Percentiles rank a stretch among this genome's conserved stretches.
phyloP scores from a whole-genome alignment of 352 stramenopile species.

The Globisporangium cystogenes region DNA sequence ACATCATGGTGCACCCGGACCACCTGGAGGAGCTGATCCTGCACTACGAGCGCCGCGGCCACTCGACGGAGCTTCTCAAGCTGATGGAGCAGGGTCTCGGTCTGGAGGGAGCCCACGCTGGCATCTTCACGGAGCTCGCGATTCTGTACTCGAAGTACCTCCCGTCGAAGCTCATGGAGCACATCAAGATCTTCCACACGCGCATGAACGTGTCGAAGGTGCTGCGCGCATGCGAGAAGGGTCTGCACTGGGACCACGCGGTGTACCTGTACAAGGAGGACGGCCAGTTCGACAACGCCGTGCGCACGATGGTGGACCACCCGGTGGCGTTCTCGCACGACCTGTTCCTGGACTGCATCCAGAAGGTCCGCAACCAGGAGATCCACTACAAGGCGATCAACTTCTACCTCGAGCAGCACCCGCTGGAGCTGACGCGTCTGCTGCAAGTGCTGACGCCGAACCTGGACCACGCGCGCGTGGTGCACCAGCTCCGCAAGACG shows the following conservation, averaged over 20 bases:
- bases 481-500: constrained; percentile 97
- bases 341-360: constrained; percentile 98
- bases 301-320: constrained; percentile 99
- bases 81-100: constrained; percentile 99
- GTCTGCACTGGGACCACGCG: constrained; percentile 96
- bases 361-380: constrained; percentile 99
- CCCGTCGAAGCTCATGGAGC: constrained; percentile 99
- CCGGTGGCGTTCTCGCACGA: constrained; percentile 96
- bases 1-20: constrained; percentile 99
- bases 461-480: constrained; percentile 97
- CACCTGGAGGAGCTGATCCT: constrained; percentile 99
- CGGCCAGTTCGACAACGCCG: constrained; percentile 98
- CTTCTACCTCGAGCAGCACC: constrained; percentile 98
- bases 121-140: constrained; percentile 99
- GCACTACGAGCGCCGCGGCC: constrained; percentile 97
- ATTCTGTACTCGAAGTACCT: constrained; percentile 99
- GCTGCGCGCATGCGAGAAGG: constrained; percentile 97
- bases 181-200: constrained; percentile 99
- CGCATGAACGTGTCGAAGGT: constrained; percentile 99
- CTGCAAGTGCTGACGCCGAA: constrained; percentile 98
- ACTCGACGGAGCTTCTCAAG: constrained; percentile 96
- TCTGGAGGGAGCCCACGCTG: constrained; percentile 97
- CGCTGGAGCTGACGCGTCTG: constrained; percentile 94
- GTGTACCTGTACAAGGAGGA: constrained; percentile 99
- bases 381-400: constrained; percentile 99